phyloP scores from a whole-genome alignment of 176 grass and related monocot genomes.

The Bothriochloa decipiens region DNA sequence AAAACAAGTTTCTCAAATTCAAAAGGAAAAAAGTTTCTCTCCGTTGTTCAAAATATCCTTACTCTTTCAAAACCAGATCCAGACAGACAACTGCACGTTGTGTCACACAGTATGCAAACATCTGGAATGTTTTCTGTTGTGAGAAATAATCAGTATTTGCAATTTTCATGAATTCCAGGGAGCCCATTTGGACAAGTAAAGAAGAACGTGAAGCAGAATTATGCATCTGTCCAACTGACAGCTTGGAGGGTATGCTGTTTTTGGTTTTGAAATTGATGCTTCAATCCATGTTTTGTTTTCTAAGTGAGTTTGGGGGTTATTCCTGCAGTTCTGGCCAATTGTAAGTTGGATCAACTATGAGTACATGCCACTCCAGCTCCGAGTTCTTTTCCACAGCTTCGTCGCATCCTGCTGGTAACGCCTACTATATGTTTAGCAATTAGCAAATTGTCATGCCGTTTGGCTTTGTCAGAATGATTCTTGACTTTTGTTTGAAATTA shows the following conservation, averaged over 20 bases:
- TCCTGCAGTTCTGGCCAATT: constrained; percentile 83
- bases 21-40: not conserved
- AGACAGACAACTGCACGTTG: not conserved
- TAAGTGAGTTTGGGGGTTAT: constrained; percentile 14
- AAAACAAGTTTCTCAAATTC: not conserved
- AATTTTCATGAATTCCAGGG: constrained; percentile 49
- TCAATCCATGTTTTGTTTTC: not conserved
- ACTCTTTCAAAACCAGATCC: not conserved
- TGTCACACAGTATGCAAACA: not conserved
- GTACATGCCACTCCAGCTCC: constrained; percentile 89
- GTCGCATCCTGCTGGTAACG: constrained; percentile 76
- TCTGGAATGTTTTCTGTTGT: not conserved
- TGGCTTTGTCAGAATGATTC: not conserved
- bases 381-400: constrained; percentile 81
- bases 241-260: constrained; percentile 69
- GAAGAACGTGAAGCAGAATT: constrained; percentile 74
- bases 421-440: not conserved
- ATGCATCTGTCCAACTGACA: constrained; percentile 74
- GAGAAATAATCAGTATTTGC: constrained; percentile 17
- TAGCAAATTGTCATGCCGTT: not conserved
- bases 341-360: constrained; percentile 88
- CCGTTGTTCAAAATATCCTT: not conserved
- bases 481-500: constrained; percentile 30
- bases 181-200: constrained; percentile 79
- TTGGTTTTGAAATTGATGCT: not conserved